Percentiles rank a stretch among this genome's conserved stretches.
These are phyloP conservation scores for Jimgerdemannia lactiflua DNA, from an alignment of 192 early-diverging fungal species.

Conservation along the genomic window DNA sequence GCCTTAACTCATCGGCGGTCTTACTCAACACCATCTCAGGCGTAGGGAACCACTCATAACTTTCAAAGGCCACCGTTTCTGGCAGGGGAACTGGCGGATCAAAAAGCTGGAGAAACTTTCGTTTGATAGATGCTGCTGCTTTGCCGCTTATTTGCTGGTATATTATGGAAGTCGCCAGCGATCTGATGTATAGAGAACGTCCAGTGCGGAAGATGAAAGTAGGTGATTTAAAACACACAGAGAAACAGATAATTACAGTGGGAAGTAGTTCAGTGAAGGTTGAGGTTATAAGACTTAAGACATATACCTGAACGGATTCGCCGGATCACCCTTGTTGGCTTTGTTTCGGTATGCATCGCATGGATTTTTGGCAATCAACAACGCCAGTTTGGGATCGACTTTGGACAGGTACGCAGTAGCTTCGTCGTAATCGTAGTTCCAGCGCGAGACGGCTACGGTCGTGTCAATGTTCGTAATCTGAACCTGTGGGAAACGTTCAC, in stretches of 20 bases:
- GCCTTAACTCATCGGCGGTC: conserved; percentile 20
- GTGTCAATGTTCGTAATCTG: neutral
- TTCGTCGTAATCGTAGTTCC: conserved; percentile 15
- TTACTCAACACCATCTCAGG: conserved; percentile 38
- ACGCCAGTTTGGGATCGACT: conserved; percentile 39
- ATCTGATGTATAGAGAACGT: conserved; percentile 7
- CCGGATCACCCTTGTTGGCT: conserved; percentile 17
- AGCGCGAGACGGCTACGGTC: neutral
- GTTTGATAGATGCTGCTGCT: conserved; percentile 58
- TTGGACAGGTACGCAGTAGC: conserved; percentile 40
- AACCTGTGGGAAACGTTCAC: neutral
- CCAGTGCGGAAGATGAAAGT: neutral
- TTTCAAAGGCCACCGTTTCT: conserved; percentile 3
- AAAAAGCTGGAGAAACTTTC: conserved; percentile 52
- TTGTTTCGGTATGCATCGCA: conserved; percentile 33
- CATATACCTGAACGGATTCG: conserved; percentile 23
- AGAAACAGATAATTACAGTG: neutral
- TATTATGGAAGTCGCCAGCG: conserved; percentile 48
- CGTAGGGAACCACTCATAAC: conserved; percentile 44
- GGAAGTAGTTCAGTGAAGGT: neutral
- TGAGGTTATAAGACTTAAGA: neutral
- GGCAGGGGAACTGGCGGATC: conserved; percentile 28
- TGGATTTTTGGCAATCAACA: conserved; percentile 29
- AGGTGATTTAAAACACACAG: neutral
- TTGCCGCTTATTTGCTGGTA: conserved; percentile 73